Evolutionary conservation across 441 rosid species (phyloP), one percentile per base, ranked within the genome.

Genomic region (Hura crepitans): DNA sequence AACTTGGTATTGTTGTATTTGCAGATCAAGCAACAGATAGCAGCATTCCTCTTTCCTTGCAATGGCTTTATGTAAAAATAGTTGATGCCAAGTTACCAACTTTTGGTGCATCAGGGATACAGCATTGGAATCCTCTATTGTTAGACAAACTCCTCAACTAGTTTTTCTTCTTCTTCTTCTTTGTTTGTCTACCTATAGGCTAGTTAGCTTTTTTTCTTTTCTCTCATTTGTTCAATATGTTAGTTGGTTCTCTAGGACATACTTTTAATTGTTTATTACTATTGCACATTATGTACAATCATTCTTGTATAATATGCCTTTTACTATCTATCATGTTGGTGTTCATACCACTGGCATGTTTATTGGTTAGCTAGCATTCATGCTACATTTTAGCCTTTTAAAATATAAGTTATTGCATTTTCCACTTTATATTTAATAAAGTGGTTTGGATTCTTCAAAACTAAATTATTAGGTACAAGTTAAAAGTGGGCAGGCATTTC

Each of bases 31-130:
- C 71, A 58, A 65, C 75, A 25, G 97, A 93, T 54, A 90, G 74
- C 85, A 85, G 83, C 85, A 89, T 90, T 23, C 98, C 98, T 0
- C 78, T 92, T 74, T 90, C 97, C 73, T 97, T 96, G 1, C 97
- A 93, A 69, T 93, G 98, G 98, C 96, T 93, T 53, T 90, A 90
- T 81, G 64, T 85, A 17, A 93, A 89, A 72, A 85, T 91, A 27
- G 31, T 20, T 46, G 78, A 75, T 56, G 60, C 58, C 25, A 75
- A 64, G 60, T 15, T 45, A 13, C 42, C 46, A 28, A 33, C 66
- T 47, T 17, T 43, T 50, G 71, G 67, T 20, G 61, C 54, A 45
- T 59, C 76, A 18, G 62, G 51, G 78, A 71, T 75, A 57, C 10
- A 43, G 0, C 11, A 45, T 64, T 33, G n/a, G 25, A 25, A 14